A percentile compares a stretch with the other conserved stretches of the same genome.
Conservation (phyloP, 2,329 filamentous ascomycete genomes). For the Pyrenochaeta sp. region DNA sequence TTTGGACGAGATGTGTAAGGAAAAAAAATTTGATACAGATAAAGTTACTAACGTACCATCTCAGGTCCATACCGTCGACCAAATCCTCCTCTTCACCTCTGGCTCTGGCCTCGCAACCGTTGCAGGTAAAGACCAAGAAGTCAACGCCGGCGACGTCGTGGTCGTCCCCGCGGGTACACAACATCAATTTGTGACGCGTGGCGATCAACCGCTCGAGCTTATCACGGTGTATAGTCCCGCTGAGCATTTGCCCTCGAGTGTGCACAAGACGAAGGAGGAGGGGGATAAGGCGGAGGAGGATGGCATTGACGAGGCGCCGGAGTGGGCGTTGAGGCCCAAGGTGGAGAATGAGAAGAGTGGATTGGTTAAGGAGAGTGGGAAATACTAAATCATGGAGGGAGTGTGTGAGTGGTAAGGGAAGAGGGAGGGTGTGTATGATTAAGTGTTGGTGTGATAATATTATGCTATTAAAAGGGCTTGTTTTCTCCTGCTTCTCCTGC, state of each 20-base stretch:
- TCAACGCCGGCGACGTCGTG: slow-evolving; percentile 66
- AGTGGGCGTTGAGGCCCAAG: slow-evolving; percentile 66
- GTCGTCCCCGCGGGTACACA: slow-evolving; percentile 71
- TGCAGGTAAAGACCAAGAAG: slow-evolving; percentile 64
- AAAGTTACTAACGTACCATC: slow-evolving; percentile 1
- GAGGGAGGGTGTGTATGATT: neutral
- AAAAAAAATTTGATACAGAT: neutral
- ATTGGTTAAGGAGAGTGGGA: slow-evolving; percentile 57
- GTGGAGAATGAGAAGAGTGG: slow-evolving; percentile 65
- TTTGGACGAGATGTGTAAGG: too few species aligned
- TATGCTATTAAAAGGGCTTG: neutral
- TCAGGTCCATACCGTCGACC: slow-evolving; percentile 66
- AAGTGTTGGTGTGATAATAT: neutral
- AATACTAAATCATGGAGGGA: slow-evolving; percentile 26
- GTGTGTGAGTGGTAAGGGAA: neutral
- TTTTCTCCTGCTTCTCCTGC: neutral
- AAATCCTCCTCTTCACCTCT: slow-evolving; percentile 70
- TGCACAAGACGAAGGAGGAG: slow-evolving; percentile 70
- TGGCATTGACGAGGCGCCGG: slow-evolving; percentile 67
- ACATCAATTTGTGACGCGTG: slow-evolving; percentile 71
- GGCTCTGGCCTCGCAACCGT: slow-evolving; percentile 67
- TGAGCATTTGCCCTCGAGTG: slow-evolving; percentile 66
- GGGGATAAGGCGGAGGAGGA: slow-evolving; percentile 69
- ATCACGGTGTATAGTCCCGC: slow-evolving; percentile 71
- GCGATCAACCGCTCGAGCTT: slow-evolving; percentile 66